phyloP scores from a whole-genome alignment of 129 eudicot genomes.

The Mikania micrantha region DNA sequence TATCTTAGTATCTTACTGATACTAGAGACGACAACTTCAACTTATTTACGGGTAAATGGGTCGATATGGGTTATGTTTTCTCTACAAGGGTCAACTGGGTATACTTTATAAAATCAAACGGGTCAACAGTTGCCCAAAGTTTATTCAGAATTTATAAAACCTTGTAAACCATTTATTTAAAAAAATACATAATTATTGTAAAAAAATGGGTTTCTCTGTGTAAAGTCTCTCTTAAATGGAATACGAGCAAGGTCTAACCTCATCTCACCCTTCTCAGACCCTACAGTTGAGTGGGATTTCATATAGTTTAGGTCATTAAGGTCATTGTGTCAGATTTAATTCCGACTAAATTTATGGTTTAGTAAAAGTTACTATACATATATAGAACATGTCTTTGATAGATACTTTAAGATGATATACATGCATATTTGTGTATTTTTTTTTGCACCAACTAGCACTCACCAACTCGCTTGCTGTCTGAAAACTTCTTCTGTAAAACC shows the following conservation, averaged over 20 bases:
- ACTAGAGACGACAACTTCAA: neutral
- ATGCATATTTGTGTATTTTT: neutral
- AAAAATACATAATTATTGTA: neutral
- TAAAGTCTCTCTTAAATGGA: too few species aligned
- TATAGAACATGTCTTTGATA: neutral
- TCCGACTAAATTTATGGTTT: neutral
- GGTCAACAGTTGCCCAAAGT: neutral
- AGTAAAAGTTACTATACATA: neutral
- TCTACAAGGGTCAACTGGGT: neutral
- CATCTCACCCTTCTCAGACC: too few species aligned
- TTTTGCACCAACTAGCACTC: slow-evolving; percentile 26
- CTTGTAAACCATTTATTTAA: neutral
- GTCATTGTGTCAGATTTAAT: neutral
- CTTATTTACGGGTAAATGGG: neutral
- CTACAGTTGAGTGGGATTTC: too few species aligned
- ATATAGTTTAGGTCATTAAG: neutral
- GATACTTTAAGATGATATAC: neutral
- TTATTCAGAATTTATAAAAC: neutral
- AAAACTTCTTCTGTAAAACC: slow-evolving; percentile 69
- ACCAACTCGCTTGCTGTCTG: slow-evolving; percentile 95
- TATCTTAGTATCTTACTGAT: neutral
- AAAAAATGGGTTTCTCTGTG: too few species aligned
- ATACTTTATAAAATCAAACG: neutral
- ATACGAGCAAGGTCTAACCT: neutral
- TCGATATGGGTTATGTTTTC: too few species aligned